Base-by-base conservation (phyloP, 164 flowering plant genomes). In the Taxillus chinensis region DNA sequence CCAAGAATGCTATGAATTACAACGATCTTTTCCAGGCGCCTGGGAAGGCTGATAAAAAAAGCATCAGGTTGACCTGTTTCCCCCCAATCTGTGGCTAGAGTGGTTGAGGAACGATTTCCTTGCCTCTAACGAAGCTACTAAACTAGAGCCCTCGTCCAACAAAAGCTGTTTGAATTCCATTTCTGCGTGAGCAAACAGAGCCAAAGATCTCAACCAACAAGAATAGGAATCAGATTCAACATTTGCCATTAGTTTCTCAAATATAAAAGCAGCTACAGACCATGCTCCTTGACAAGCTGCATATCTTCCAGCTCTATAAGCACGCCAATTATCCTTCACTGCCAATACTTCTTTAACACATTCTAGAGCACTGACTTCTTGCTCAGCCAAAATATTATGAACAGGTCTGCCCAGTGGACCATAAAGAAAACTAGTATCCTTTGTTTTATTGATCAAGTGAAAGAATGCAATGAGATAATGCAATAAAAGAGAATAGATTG, bases 401-500 rank as follows among this genome's bases (percentile, higher is more conserved):
- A 61, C 58, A 67, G 63, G 64, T 16, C 45, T 51, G 37, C 12
- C 41, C 8, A 39, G 55, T 54, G 42, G 62, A 16, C 59, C 57
- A 56, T 68, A 48, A 39, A 41, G 27, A 55, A 56, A 55, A 45
- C 39, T n/a, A 52, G 39, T 61, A 58, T 55, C 71, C 41, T 63
- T 46, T 8, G 41, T 49, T 51, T 59, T 45, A 53, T 62, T 56
- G 12, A 60, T 51, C 56, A 55, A 14, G 52, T 53, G 62, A 66
- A 48, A 42, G 75, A 72, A 67, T 58, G 67, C 37, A 2, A 68
- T 62, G 63, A 41, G 67, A 61, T 77, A 70, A 71, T 65, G 75
- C 65, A 80, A 65, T 27, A 78, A 60, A 54, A 86, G 73, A 41
- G 74, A 69, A 72, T 68, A 75, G 6, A 75, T 37, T 13, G 66